Evolutionary conservation across 345 rosid species (phyloP).

Genomic region (Capsella bursapastoris): DNA sequence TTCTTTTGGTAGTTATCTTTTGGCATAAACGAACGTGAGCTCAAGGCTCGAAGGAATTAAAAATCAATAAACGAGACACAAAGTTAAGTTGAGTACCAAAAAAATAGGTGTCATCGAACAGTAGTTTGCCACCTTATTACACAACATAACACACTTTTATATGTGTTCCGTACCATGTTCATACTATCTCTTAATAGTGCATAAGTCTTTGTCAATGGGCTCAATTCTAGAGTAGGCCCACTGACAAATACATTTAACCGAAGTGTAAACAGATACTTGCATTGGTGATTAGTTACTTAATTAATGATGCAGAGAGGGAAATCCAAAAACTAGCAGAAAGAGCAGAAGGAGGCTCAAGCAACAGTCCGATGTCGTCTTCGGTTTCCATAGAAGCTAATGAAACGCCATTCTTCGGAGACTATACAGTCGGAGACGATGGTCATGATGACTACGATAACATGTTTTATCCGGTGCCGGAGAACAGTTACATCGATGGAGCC

Average conservation of each 20-base stretch:
- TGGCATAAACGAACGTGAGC: conserved; percentile 42
- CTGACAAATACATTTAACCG: background rate
- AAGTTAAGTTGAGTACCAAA: conserved; percentile 17
- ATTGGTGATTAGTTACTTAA: conserved; percentile 26
- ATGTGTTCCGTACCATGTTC: conserved; percentile 22
- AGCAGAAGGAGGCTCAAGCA: conserved; percentile 51
- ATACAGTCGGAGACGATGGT: conserved; percentile 49
- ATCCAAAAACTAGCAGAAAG: conserved; percentile 57
- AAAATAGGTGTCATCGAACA: conserved; percentile 35
- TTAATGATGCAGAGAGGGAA: conserved; percentile 60
- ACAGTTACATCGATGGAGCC: conserved; percentile 47
- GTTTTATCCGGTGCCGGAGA: conserved; percentile 53
- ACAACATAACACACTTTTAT: conserved; percentile 39
- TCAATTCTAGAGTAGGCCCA: conserved; percentile 3
- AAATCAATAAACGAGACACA: conserved; percentile 9
- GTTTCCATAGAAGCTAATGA: conserved; percentile 49
- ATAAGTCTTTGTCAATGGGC: conserved; percentile 34
- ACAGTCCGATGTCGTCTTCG: conserved; percentile 59
- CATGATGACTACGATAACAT: conserved; percentile 44
- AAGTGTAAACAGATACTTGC: background rate
- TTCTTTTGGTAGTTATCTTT: conserved; percentile 9
- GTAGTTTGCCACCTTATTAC: conserved; percentile 49
- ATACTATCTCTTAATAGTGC: conserved; percentile 4
- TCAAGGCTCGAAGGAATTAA: conserved; percentile 56
- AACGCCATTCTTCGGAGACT: conserved; percentile 55